Conservation (phyloP, 345 rosid species). For the Odontarrhena argentea region DNA sequence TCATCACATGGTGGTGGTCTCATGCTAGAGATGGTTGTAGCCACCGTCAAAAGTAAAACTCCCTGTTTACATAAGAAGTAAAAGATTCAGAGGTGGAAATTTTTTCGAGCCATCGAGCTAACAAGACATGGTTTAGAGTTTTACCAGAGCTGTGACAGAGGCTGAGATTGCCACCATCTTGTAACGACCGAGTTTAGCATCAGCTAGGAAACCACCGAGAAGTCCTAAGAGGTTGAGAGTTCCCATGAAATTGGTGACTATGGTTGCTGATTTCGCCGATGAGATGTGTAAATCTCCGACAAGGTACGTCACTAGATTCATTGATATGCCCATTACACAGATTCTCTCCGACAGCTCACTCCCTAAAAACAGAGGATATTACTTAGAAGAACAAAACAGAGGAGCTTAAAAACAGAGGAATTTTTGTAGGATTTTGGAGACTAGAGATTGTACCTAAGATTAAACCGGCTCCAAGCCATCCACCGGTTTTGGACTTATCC, state of each 20-base stretch:
- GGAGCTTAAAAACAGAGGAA: slow-evolving; percentile 17
- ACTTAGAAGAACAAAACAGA: slow-evolving; percentile 8
- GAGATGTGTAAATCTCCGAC: slow-evolving; percentile 77
- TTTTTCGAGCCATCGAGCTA: background rate
- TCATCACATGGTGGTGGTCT: slow-evolving; percentile 76
- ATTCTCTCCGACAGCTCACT: slow-evolving; percentile 88
- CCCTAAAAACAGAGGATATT: slow-evolving; percentile 43
- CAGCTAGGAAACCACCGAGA: slow-evolving; percentile 91
- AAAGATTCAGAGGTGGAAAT: background rate
- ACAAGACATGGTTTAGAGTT: background rate
- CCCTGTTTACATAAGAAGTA: slow-evolving; percentile 49
- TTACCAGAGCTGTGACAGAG: slow-evolving; percentile 69
- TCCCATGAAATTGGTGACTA: slow-evolving; percentile 91
- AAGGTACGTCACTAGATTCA: slow-evolving; percentile 86
- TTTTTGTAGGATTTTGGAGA: background rate
- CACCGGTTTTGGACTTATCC: slow-evolving; percentile 79
- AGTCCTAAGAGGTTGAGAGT: slow-evolving; percentile 85
- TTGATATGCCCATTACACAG: slow-evolving; percentile 88
- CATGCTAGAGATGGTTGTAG: slow-evolving; percentile 73
- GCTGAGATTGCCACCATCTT: slow-evolving; percentile 68
- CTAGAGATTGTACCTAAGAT: slow-evolving; percentile 59
- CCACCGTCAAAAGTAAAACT: slow-evolving; percentile 60
- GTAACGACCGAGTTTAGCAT: slow-evolving; percentile 87
- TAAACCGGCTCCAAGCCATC: slow-evolving; percentile 92
- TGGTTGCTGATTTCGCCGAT: slow-evolving; percentile 77